Evolutionary conservation across 352 stramenopile species (phyloP).

Genomic region (Thalassiosira livingstoniorum): DNA sequence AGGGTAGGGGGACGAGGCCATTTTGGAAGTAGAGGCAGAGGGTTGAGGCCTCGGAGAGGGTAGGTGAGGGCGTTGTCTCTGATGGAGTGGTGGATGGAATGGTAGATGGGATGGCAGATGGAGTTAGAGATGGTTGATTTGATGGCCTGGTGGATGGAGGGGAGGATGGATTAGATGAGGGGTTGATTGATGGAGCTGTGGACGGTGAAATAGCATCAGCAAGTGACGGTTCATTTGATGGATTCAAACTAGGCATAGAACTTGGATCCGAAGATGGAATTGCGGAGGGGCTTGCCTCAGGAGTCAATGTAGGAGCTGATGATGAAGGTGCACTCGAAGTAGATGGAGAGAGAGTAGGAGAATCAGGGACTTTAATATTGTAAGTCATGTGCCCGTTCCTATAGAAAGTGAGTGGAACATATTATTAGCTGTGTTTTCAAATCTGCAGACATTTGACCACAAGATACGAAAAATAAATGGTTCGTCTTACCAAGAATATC

Average conservation of each 20-base stretch:
- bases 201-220: background rate
- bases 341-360: background rate
- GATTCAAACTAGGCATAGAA: too few species aligned
- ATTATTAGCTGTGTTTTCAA: background rate
- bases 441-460: background rate
- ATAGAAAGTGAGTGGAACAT: background rate
- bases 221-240: background rate
- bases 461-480: background rate
- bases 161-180: background rate
- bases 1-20: background rate
- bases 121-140: background rate
- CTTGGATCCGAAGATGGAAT: background rate
- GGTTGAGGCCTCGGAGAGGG: background rate
- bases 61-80: background rate
- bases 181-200: background rate
- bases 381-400: conserved; percentile 3
- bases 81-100: background rate
- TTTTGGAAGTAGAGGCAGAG: background rate
- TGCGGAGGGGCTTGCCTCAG: background rate
- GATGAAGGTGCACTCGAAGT: background rate
- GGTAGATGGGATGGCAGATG: background rate
- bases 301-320: background rate
- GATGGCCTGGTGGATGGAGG: background rate
- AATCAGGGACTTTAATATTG: background rate
- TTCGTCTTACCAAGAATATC: conserved; percentile 2